These are phyloP conservation scores for Hebeloma cylindrosporum DNA, from an alignment of 768 basidiomycete genomes.

Conservation along the genomic window DNA sequence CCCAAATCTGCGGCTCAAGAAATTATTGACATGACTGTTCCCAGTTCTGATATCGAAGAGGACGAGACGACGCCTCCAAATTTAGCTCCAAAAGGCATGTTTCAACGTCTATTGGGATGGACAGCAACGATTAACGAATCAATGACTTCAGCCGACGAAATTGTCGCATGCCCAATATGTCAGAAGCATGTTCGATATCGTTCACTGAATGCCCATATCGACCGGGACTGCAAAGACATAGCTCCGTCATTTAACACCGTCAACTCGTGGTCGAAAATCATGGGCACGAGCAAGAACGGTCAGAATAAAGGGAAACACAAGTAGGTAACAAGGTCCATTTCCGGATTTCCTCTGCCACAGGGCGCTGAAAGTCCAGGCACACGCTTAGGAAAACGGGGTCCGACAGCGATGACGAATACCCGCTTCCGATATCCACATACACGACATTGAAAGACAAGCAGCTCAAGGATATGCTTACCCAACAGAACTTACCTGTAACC, in stretches of 20 bases:
- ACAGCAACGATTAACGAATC: conserved; percentile 1
- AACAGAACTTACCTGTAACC: conserved; percentile 47
- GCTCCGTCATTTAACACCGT: conserved; percentile 19
- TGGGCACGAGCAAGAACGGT: conserved; percentile 40
- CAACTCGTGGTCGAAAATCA: conserved; percentile 46
- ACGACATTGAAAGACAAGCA: conserved; percentile 60
- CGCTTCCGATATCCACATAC: conserved; percentile 66
- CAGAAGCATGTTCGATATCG: conserved; percentile 41
- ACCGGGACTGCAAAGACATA: conserved; percentile 52
- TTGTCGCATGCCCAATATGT: conserved; percentile 68
- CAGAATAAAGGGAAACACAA: conserved; percentile 31
- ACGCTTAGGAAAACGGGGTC: conserved; percentile 20
- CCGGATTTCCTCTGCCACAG: conserved; percentile 9
- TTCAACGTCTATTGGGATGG: neutral
- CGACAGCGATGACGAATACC: conserved; percentile 37
- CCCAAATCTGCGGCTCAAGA: conserved; percentile 14
- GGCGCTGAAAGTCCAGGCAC: conserved; percentile 4
- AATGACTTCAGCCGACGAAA: conserved; percentile 31
- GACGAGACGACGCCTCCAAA: conserved; percentile 21
- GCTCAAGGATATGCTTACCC: conserved; percentile 53
- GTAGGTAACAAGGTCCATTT: conserved; percentile 26
- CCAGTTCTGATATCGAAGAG: conserved; percentile 39
- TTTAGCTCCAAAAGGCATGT: conserved; percentile 20
- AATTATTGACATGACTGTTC: conserved; percentile 19
- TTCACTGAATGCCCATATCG: conserved; percentile 65